Evolutionary conservation across 1,284 basidiomycete species (phyloP), one percentile per base, ranked within the genome.

Genomic region (Hemileia vastatrix): DNA sequence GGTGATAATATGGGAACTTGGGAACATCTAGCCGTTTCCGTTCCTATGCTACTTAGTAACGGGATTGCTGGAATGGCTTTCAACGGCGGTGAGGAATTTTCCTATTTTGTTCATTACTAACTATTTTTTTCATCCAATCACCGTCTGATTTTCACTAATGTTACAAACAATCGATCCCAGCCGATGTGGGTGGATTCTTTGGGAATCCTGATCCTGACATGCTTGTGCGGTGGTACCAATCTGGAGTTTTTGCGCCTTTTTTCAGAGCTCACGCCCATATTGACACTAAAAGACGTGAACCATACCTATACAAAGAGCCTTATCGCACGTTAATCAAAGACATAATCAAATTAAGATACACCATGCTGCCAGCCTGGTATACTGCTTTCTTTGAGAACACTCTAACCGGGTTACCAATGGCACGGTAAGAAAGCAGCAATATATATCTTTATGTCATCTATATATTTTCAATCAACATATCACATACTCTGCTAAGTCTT

Each of bases 221-320:
- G 84, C 85, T 99, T 31, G 86, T 94, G 6, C 83, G 95, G 43
- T 98, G 94, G 94, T 97, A 98, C 74, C 90, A 90, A 78, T 86
- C 93, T 40, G 95, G 94, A 27, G 84, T 86, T 9, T 95, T 97
- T 77, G 86, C 86, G 67, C 94, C 94, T 2, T 99, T 99, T 83
- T 94, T 98, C 86, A 84, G 94, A 57, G 94, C 94, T 0, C 95
- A 98, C 77, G 95, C 94, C 3, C 93, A 97, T 76, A 87, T 96
- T 70, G 95, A 99, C 77, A 95, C 94, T 48, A 98, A 97, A 79
- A 85, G 95, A 47, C 85, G 94, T 52, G 95, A 99, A 77, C 94
- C 94, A 0, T 98, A 87, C 80, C 81, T 98, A 0, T 83, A 89
- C 57, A 89, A 91, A 15, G 87, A 95, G 72, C 91, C 92, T 0